A percentile compares a stretch with the other conserved stretches of the same genome.
Conservation (phyloP, 176 grass and related monocot species). For the Calamus simplicifolius region DNA sequence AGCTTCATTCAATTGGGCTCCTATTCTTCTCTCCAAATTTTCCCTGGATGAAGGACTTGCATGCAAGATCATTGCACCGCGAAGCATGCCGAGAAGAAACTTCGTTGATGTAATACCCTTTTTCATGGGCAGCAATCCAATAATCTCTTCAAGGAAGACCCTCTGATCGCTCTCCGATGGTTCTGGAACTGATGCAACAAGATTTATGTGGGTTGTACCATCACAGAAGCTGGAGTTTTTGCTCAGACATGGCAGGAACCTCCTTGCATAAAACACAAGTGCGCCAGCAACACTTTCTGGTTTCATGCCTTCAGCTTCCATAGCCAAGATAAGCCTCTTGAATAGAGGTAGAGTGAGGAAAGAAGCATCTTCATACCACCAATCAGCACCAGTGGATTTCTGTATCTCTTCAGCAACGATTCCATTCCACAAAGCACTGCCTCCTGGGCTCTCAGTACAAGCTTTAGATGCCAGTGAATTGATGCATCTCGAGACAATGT, state of each 20-base stretch:
- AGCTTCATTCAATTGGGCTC: slow-evolving; percentile 71
- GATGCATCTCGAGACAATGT: slow-evolving; percentile 64
- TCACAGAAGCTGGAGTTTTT: slow-evolving; percentile 54
- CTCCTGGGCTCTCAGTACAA: slow-evolving; percentile 8
- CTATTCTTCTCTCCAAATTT: slow-evolving; percentile 72
- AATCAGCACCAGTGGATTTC: slow-evolving; percentile 32
- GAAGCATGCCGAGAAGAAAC: slow-evolving; percentile 74
- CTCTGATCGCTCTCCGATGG: slow-evolving; percentile 58
- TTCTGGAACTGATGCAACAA: slow-evolving; percentile 30
- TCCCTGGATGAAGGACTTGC: slow-evolving; percentile 56
- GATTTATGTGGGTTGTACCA: slow-evolving; percentile 30
- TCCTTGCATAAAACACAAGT: slow-evolving; percentile 61
- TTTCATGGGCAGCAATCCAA: slow-evolving; percentile 61
- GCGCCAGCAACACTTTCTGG: slow-evolving; percentile 51
- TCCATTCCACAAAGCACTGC: slow-evolving; percentile 50
- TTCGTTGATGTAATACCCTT: slow-evolving; percentile 69
- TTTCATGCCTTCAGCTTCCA: slow-evolving; percentile 55
- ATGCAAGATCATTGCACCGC: slow-evolving; percentile 60
- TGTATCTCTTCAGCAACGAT: slow-evolving; percentile 32
- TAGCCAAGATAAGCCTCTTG: slow-evolving; percentile 65
- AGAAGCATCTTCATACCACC: slow-evolving; percentile 78
- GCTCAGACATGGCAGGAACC: slow-evolving; percentile 43
- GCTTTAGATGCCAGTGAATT: slow-evolving; percentile 56
- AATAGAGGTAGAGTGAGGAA: slow-evolving; percentile 68
- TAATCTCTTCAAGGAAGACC: slow-evolving; percentile 88